A percentile compares a stretch with the other conserved stretches of the same genome.
Evolutionary conservation across 371 early-diverging fungal species (phyloP).

Genomic region (Mucor racemosus): DNA sequence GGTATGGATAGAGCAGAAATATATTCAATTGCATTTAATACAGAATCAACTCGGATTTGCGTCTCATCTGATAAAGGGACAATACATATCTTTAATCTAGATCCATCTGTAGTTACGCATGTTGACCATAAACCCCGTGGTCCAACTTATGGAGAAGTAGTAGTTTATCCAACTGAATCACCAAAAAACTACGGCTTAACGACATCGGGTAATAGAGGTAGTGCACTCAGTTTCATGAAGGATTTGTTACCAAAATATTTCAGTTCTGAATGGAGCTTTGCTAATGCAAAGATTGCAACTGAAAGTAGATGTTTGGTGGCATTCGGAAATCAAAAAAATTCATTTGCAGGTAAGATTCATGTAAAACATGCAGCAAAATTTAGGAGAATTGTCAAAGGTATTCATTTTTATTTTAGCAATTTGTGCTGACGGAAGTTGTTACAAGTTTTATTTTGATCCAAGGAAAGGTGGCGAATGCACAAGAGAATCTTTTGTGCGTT

Average conservation of each 20-base stretch:
- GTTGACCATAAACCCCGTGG: conserved; percentile 52
- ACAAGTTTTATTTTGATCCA: conserved; percentile 84
- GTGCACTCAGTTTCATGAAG: conserved; percentile 85
- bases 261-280: conserved; percentile 93
- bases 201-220: conserved; percentile 48
- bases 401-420: conserved; percentile 51
- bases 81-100: conserved; percentile 92
- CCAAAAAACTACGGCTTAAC: conserved; percentile 47
- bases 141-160: conserved; percentile 64
- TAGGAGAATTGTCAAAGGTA: background rate
- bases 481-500: conserved; percentile 68
- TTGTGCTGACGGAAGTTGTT: conserved; percentile 87
- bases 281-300: conserved; percentile 79
- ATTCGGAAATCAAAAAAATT: conserved; percentile 77
- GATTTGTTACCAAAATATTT: conserved; percentile 92
- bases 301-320: conserved; percentile 83
- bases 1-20: conserved; percentile 92
- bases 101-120: conserved; percentile 50
- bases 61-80: conserved; percentile 94
- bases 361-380: background rate
- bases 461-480: conserved; percentile 81
- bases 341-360: conserved; percentile 64
- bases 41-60: conserved; percentile 76
- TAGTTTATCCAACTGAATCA: conserved; percentile 31
- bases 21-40: conserved; percentile 85